phyloP scores from a whole-genome alignment of 2,329 filamentous ascomycete genomes.

The Exophiala calicioides region DNA sequence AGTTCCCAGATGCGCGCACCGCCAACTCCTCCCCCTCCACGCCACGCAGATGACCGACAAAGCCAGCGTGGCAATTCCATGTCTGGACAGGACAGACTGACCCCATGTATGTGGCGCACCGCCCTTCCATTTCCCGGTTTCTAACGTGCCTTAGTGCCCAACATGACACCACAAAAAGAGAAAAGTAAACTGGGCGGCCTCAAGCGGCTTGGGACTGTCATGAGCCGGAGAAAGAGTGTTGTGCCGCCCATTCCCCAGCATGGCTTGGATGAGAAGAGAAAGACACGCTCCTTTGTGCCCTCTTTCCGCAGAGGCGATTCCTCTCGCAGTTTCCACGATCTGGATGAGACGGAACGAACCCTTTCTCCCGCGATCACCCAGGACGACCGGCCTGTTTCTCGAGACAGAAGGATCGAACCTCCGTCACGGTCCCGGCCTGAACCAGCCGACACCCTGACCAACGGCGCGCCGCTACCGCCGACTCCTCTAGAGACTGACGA shows the following conservation, averaged over 20 bases:
- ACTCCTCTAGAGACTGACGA: slow-evolving; percentile 13
- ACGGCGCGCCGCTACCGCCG: slow-evolving; percentile 15
- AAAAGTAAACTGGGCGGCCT: slow-evolving; percentile 47
- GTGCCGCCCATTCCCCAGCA: slow-evolving; percentile 37
- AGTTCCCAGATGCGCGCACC: slow-evolving; percentile 29
- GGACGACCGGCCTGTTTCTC: slow-evolving; percentile 18
- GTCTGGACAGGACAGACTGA: slow-evolving; percentile 44
- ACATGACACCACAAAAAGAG: slow-evolving; percentile 46
- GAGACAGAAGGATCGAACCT: slow-evolving; percentile 19
- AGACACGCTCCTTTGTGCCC: slow-evolving; percentile 44
- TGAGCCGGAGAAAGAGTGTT: slow-evolving; percentile 49
- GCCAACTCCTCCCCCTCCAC: slow-evolving; percentile 43
- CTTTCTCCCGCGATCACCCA: slow-evolving; percentile 29
- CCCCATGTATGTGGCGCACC: slow-evolving; percentile 38
- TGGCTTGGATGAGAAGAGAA: slow-evolving; percentile 41
- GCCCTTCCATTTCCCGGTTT: not conserved
- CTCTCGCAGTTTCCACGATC: slow-evolving; percentile 36
- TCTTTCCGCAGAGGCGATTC: slow-evolving; percentile 46
- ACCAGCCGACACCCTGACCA: slow-evolving; percentile 14
- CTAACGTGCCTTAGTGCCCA: slow-evolving; percentile 35
- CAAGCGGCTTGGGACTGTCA: slow-evolving; percentile 50
- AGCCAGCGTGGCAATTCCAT: slow-evolving; percentile 50
- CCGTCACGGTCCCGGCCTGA: slow-evolving; percentile 10
- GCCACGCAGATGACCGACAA: slow-evolving; percentile 54
- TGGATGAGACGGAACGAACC: slow-evolving; percentile 31